These are phyloP conservation scores for Alternaria burnsii DNA, from an alignment of 2,329 filamentous ascomycete species.

Conservation along the genomic window DNA sequence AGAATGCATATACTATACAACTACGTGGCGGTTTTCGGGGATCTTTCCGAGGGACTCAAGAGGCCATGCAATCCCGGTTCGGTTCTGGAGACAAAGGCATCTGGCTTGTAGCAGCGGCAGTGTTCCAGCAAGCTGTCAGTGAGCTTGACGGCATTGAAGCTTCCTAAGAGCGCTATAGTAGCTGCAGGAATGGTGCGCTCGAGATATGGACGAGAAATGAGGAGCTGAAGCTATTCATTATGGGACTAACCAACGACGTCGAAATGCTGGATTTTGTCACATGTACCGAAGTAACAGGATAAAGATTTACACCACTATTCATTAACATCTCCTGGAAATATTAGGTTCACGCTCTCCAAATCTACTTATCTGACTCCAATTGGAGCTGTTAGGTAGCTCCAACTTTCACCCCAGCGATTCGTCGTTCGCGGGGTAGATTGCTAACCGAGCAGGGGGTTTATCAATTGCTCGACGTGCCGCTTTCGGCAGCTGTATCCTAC, in stretches of 20 bases:
- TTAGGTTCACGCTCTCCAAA: constrained; percentile 5
- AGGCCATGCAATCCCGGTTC: neutral
- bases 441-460: constrained; percentile 15
- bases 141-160: neutral
- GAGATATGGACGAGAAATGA: neutral
- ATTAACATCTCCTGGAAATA: neutral
- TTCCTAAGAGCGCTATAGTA: neutral
- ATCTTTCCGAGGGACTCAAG: too few relatives aligned
- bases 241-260: neutral
- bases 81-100: neutral
- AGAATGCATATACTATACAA: too few relatives aligned
- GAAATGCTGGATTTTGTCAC: neutral
- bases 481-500: constrained; percentile 10
- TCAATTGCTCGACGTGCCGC: constrained; percentile 5
- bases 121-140: neutral
- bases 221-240: neutral
- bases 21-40: too few relatives aligned
- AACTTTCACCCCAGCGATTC: neutral
- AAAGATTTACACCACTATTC: neutral
- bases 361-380: constrained; percentile 14
- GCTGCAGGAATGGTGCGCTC: neutral
- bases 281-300: neutral
- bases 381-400: constrained; percentile 8
- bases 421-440: constrained; percentile 16
- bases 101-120: neutral